Evolutionary conservation across 257 asterid species (phyloP).

Genomic region (Fraxinus quadrangulata): DNA sequence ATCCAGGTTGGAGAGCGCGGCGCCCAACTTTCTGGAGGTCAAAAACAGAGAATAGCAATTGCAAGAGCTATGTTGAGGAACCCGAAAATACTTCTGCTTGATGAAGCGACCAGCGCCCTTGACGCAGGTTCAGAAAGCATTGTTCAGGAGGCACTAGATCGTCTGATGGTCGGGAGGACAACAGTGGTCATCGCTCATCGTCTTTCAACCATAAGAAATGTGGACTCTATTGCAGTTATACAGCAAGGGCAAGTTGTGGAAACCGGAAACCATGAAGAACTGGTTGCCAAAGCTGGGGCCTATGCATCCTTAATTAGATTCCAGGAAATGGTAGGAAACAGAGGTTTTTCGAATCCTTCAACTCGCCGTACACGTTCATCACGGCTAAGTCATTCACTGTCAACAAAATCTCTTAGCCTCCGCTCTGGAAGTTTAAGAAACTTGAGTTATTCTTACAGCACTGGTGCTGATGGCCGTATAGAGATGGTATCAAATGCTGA

Average conservation of each 20-base stretch:
- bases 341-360: slow-evolving; percentile 86
- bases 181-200: slow-evolving; percentile 97
- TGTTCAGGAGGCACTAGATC: slow-evolving; percentile 94
- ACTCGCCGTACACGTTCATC: slow-evolving; percentile 84
- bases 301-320: slow-evolving; percentile 82
- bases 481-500: slow-evolving; percentile 97
- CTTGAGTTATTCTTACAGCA: slow-evolving; percentile 91
- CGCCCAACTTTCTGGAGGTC: slow-evolving; percentile 91
- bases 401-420: slow-evolving; percentile 93
- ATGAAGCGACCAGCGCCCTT: slow-evolving; percentile 97
- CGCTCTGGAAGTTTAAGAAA: slow-evolving; percentile 95
- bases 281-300: slow-evolving; percentile 84
- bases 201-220: slow-evolving; percentile 84
- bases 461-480: slow-evolving; percentile 94
- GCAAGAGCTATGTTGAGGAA: slow-evolving; percentile 93
- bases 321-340: slow-evolving; percentile 89
- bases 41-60: slow-evolving; percentile 91
- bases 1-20: slow-evolving; percentile 98
- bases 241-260: slow-evolving; percentile 98
- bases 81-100: slow-evolving; percentile 86
- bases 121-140: slow-evolving; percentile 91
- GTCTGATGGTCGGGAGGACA: slow-evolving; percentile 92
- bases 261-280: slow-evolving; percentile 94
- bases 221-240: slow-evolving; percentile 86
- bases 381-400: slow-evolving; percentile 80